These are phyloP conservation scores for Ceratocystis alfenasii DNA, from an alignment of 2,329 filamentous ascomycete genomes.

Conservation along the genomic window DNA sequence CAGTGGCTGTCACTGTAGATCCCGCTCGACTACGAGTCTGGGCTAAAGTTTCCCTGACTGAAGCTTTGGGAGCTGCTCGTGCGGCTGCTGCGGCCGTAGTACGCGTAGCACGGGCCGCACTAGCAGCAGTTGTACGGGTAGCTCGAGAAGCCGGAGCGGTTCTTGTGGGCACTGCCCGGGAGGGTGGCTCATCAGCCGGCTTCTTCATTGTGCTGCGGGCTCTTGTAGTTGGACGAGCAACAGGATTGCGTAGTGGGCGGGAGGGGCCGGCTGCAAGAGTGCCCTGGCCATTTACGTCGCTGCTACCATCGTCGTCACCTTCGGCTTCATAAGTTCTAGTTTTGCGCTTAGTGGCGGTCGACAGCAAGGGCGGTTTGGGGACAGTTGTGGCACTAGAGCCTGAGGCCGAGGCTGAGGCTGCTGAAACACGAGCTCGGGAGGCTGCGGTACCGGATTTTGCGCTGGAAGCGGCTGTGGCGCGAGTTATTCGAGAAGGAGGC, in stretches of 20 bases:
- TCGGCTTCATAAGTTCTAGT: conserved; percentile 42
- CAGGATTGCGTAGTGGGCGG: not conserved
- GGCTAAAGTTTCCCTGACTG: not conserved
- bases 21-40: not conserved
- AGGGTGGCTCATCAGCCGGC: conserved; percentile 28
- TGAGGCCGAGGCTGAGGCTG: conserved; percentile 18
- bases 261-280: conserved; percentile 26
- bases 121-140: conserved; percentile 27
- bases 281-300: conserved; percentile 30
- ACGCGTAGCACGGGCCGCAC: conserved; percentile 27
- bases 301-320: conserved; percentile 36
- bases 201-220: conserved; percentile 8
- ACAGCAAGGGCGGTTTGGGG: not conserved
- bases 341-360: conserved; percentile 34
- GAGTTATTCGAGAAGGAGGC: conserved; percentile 7
- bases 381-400: not conserved
- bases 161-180: conserved; percentile 30
- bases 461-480: conserved; percentile 23
- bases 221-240: not conserved
- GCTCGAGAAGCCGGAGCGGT: conserved; percentile 23
- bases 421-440: conserved; percentile 35
- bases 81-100: conserved; percentile 25
- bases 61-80: conserved; percentile 23
- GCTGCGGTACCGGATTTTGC: conserved; percentile 40
- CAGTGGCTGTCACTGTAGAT: conserved; percentile 10